Conservation (phyloP, 2,329 filamentous ascomycete genomes). For the Decorospora gaudefroyi region DNA sequence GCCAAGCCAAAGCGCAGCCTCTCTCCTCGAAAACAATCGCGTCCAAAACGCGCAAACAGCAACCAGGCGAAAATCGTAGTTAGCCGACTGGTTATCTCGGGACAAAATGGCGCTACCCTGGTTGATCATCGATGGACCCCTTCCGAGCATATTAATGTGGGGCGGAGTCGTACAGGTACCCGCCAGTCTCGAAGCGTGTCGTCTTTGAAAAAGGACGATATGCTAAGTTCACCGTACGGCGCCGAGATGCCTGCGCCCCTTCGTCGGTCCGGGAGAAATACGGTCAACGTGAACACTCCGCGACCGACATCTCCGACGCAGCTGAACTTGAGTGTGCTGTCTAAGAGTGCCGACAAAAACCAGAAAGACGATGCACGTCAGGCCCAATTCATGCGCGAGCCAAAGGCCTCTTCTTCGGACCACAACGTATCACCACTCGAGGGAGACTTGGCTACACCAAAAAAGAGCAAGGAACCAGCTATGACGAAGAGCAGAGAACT, state of each 20-base stretch:
- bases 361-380: background rate
- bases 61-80: slow-evolving; percentile 7
- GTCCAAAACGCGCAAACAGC: background rate
- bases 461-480: background rate
- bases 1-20: slow-evolving; percentile 16
- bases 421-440: no score
- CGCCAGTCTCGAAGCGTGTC: background rate
- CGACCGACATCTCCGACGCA: background rate
- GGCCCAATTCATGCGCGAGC: no score
- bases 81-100: slow-evolving; percentile 25
- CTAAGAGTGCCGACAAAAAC: background rate
- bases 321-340: background rate
- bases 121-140: slow-evolving; percentile 28
- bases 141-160: slow-evolving; percentile 12
- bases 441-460: background rate
- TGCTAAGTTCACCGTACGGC: background rate
- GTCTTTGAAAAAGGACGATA: background rate
- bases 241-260: background rate
- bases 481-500: background rate
- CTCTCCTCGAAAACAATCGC: slow-evolving; percentile 7
- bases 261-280: background rate
- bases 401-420: no score
- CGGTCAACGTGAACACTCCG: background rate
- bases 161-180: background rate
- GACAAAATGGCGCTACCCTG: slow-evolving; percentile 15